Evolutionary conservation across 371 early-diverging fungal species (phyloP), one percentile per base, ranked within the genome.

Genomic region (Mortierella sp.): DNA sequence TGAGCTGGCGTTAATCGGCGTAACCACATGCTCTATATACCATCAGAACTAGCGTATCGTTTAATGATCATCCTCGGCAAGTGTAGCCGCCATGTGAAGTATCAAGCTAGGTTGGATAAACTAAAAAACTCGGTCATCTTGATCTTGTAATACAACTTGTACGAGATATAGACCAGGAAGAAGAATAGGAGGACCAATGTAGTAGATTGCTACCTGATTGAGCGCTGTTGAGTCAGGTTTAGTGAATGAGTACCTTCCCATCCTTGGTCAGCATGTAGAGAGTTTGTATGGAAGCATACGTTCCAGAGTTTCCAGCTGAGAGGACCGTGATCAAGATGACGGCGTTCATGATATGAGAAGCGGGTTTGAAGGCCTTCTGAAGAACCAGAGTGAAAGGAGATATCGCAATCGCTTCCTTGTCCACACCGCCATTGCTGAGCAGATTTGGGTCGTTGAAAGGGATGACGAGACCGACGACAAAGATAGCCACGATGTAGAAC

Each of bases 331-430:
- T 72, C 30, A 88, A 54, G 34, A 87, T 81, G 24, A 86, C 85
- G 7, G 85, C 88, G 58, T 88, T 88, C 85, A 88, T 86, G 26
- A 88, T 61, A 38, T 87, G 82, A 1, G 82, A 72, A 0, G 81
- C 87, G 34, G 82, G 72, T 12, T 61, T 46, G 61, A 76, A 58
- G 24, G 90, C 87, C 64, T 82, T 82, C 45, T 86, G 66, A 46
- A 93, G 83, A 31, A 91, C 91, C 24, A 88, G 60, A 0, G 90
- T 89, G 48, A 91, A 90, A 2, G 92, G 91, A 14, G 92, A 90
- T 4, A 80, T 69, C 23, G 79, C 82, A 27, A 85, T 55, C 14
- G 80, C 79, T 6, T 60, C 46, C 47, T 72, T 80, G 72, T 82
- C 78, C 21, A 67, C 62, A 10, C 74, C 80, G 16, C 71, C 81